Percentiles rank a stretch among this genome's conserved stretches.
Evolutionary conservation across 2,329 filamentous ascomycete species (phyloP).

Genomic region (Xylariaceae sp.): DNA sequence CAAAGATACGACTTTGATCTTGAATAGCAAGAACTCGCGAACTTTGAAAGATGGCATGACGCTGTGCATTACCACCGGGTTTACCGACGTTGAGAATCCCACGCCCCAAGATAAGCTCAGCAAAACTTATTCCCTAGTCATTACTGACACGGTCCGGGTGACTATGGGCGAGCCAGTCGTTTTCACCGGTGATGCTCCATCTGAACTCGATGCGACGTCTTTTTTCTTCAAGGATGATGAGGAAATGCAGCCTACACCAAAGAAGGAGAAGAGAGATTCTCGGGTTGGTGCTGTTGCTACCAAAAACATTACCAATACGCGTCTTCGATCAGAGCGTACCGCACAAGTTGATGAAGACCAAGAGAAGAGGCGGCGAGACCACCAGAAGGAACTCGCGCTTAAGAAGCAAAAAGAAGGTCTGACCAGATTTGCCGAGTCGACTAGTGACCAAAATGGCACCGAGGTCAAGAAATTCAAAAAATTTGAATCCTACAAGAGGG

Average conservation of each 20-base stretch:
- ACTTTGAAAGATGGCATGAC: slow-evolving; percentile 97
- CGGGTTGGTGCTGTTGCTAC: slow-evolving; percentile 86
- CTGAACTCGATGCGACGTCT: slow-evolving; percentile 90
- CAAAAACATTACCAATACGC: slow-evolving; percentile 93
- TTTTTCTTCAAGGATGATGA: slow-evolving; percentile 99
- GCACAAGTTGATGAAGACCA: slow-evolving; percentile 88
- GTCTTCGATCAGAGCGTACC: slow-evolving; percentile 88
- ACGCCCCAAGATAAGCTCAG: slow-evolving; percentile 88
- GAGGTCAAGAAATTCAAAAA: slow-evolving; percentile 98
- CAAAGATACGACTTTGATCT: slow-evolving; percentile 78
- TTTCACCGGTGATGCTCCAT: slow-evolving; percentile 91
- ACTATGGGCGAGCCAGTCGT: slow-evolving; percentile 78
- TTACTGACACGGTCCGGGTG: slow-evolving; percentile 93
- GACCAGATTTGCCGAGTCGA: slow-evolving; percentile 83
- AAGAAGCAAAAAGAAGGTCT: slow-evolving; percentile 93
- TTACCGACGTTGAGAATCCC: slow-evolving; percentile 87
- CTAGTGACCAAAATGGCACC: slow-evolving; percentile 83
- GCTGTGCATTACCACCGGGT: slow-evolving; percentile 85
- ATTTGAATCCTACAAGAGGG: slow-evolving; percentile 98
- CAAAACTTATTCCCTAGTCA: slow-evolving; percentile 84
- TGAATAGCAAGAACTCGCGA: slow-evolving; percentile 86
- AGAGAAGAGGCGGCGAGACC: slow-evolving; percentile 83
- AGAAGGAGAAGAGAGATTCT: slow-evolving; percentile 85
- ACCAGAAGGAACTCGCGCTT: slow-evolving; percentile 84
- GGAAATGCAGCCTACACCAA: slow-evolving; percentile 82